Evolutionary conservation across 495 filamentous ascomycete genomes (phyloP), one percentile per base, ranked within the genome.

Genomic region (Trichoderma virens): DNA sequence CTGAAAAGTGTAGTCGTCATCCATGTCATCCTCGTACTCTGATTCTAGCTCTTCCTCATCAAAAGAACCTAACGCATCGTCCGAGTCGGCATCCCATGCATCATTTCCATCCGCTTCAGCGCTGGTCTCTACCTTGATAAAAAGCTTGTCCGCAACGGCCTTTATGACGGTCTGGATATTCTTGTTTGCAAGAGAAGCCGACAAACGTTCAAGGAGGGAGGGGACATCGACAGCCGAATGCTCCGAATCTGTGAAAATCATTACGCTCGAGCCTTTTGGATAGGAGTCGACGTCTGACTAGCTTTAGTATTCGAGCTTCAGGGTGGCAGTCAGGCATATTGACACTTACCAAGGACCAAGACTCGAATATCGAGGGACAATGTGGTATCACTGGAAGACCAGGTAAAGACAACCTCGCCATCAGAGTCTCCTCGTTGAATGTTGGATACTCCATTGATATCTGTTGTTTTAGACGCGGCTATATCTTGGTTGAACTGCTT

Each of bases 211-310:
- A 3, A 56, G 47, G 9, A 56, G 23, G 16, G 47, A 30, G 9
- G 47, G 28, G 4, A 56, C 27, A 14, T 56, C 47, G 16, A 13
- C 2, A 0, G 23, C 6, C 7, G 47, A 74, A 64, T 83, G 73
- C 0, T 86, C 79, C 3, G 80, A 78, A 13, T 77, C 79, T 16
- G 85, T 79, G 67, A 81, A 91, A 41, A 89, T 67, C 64, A 86
- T 79, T 65, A 84, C 89, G 51, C 72, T 75, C 68, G 90, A 88
- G 31, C 70, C 70, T 25, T 73, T 75, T 2, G 89, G 90, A 66
- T 93, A 93, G 9, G 90, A 85, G 45, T 77, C 74, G 5, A 86
- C 68, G 65, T 91, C 86, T 84, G 65, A 59, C 18, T 38, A 20
- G 41, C 34, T 25, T 32, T 28, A 62, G 43, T 18, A 6, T 20